phyloP scores from a whole-genome alignment of 2,329 filamentous ascomycete genomes.

The Aureobasidium namibiae region DNA sequence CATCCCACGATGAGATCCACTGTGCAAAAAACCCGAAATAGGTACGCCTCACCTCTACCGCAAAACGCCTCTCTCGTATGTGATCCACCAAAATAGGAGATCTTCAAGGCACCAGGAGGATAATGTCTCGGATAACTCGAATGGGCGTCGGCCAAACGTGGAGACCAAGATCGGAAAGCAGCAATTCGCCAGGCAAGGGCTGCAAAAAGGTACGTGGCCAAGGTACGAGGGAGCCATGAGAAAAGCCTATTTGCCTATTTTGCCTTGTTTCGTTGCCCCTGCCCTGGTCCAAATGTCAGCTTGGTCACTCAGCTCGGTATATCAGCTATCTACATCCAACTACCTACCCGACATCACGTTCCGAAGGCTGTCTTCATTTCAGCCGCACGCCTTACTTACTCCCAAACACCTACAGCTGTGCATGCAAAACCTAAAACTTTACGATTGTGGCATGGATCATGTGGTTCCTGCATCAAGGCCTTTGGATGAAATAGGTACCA shows the following conservation, averaged over 20 bases:
- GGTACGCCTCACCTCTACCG: not conserved
- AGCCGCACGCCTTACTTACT: too few relatives aligned
- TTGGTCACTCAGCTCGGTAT: not conserved
- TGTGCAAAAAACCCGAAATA: not conserved
- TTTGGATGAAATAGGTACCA: not conserved
- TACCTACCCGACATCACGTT: not conserved
- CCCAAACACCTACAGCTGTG: too few relatives aligned
- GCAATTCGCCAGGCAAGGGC: not conserved
- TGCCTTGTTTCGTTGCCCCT: not conserved
- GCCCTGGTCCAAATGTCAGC: not conserved
- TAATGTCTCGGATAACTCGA: not conserved
- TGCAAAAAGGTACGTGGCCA: not conserved
- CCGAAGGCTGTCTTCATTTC: too few relatives aligned
- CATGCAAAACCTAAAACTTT: too few relatives aligned
- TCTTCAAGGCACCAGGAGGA: not conserved
- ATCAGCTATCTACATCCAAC: not conserved
- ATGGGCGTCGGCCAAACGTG: not conserved
- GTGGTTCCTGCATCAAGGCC: not conserved
- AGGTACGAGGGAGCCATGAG: not conserved
- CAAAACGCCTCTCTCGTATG: too few relatives aligned
- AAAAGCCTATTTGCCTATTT: conserved; percentile 6
- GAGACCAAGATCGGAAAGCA: not conserved
- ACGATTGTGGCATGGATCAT: not conserved
- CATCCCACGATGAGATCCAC: not conserved
- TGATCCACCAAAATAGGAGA: too few relatives aligned